phyloP scores from a whole-genome alignment of 2,329 filamentous ascomycete species.

The Trichocomaceae sp. region DNA sequence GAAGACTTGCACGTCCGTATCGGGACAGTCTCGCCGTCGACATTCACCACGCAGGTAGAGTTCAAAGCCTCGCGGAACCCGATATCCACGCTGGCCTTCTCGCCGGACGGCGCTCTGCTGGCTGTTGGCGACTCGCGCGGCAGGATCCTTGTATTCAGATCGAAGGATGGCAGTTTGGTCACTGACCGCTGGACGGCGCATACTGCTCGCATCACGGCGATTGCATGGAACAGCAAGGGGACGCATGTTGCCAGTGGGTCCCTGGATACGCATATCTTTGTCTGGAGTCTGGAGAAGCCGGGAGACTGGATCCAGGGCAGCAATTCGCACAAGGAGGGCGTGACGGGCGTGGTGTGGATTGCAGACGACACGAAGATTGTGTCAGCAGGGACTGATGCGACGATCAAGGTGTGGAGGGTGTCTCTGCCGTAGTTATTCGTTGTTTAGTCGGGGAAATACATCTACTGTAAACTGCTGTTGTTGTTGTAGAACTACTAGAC shows the following conservation, averaged over 20 bases:
- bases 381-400: slow-evolving; percentile 78
- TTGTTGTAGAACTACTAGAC: no score
- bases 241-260: slow-evolving; percentile 76
- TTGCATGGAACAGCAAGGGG: slow-evolving; percentile 71
- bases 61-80: slow-evolving; percentile 63
- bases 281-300: slow-evolving; percentile 81
- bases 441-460: no score
- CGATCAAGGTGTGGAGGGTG: slow-evolving; percentile 81
- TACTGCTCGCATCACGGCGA: slow-evolving; percentile 59
- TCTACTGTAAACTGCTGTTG: no score
- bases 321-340: slow-evolving; percentile 94
- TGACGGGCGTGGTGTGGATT: slow-evolving; percentile 80
- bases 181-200: slow-evolving; percentile 75
- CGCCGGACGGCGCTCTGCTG: slow-evolving; percentile 65
- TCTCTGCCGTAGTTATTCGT: slow-evolving; percentile 36
- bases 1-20: slow-evolving; percentile 69
- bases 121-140: slow-evolving; percentile 78
- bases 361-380: slow-evolving; percentile 60
- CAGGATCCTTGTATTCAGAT: slow-evolving; percentile 77
- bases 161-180: slow-evolving; percentile 60
- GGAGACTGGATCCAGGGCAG: slow-evolving; percentile 74
- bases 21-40: slow-evolving; percentile 57
- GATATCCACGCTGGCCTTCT: slow-evolving; percentile 79
- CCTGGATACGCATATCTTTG: slow-evolving; percentile 84
- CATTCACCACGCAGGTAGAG: slow-evolving; percentile 48